Evolutionary conservation across 2,329 filamentous ascomycete species (phyloP).

Genomic region (Drechmeria coniospora): DNA sequence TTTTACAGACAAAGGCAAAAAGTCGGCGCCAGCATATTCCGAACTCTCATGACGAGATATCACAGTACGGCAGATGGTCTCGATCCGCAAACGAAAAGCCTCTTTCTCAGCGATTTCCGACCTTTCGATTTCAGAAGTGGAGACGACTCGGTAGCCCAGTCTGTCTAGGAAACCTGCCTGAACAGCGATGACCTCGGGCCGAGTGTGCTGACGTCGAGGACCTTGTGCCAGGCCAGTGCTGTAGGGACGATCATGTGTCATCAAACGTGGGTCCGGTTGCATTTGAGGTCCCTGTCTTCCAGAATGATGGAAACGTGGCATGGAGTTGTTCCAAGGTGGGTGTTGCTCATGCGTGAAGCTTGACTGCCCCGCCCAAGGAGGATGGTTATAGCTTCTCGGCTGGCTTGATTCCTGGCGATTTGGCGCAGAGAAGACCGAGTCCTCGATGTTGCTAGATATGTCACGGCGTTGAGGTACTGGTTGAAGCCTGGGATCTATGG

Average conservation of each 20-base stretch:
- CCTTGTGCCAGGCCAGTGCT: conserved; percentile 10
- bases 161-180: conserved; percentile 34
- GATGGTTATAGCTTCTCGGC: too few species aligned
- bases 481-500: conserved; percentile 32
- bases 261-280: background rate
- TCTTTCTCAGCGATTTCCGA: conserved; percentile 58
- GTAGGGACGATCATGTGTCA: conserved; percentile 3
- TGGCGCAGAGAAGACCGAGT: background rate
- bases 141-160: conserved; percentile 29
- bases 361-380: too few species aligned
- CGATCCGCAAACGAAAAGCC: conserved; percentile 47
- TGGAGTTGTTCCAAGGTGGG: too few species aligned
- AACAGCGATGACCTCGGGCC: conserved; percentile 28
- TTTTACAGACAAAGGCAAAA: conserved; percentile 41
- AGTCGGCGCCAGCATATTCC: conserved; percentile 23
- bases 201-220: conserved; percentile 17
- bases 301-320: too few species aligned
- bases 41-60: conserved; percentile 36
- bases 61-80: conserved; percentile 45
- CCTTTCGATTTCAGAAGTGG: conserved; percentile 44
- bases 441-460: background rate
- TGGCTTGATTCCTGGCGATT: too few species aligned
- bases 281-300: too few species aligned
- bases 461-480: conserved; percentile 5
- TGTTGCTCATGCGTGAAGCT: too few species aligned